Conservation (phyloP, 2,329 filamentous ascomycete species). For the Teratosphaeria zuluensis region DNA sequence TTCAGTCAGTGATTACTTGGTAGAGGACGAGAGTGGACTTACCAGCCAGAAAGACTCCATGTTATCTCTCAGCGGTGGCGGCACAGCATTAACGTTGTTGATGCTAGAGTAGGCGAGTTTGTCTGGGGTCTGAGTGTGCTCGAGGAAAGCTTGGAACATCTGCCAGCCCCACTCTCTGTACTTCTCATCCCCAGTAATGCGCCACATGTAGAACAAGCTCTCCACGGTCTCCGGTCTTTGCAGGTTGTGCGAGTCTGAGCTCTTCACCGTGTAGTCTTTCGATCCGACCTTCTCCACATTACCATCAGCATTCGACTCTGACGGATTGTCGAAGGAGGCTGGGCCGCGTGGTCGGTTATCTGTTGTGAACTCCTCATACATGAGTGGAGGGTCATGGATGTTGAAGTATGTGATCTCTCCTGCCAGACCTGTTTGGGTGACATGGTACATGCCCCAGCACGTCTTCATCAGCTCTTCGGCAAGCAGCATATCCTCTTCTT, state of each 20-base stretch:
- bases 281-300: slow-evolving; percentile 41
- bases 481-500: slow-evolving; percentile 79
- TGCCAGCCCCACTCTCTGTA: slow-evolving; percentile 98
- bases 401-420: slow-evolving; percentile 91
- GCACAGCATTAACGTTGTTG: slow-evolving; percentile 61
- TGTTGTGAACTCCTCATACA: slow-evolving; percentile 45
- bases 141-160: slow-evolving; percentile 89
- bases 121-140: slow-evolving; percentile 70
- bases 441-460: slow-evolving; percentile 96
- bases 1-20: not conserved
- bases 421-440: slow-evolving; percentile 81
- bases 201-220: slow-evolving; percentile 95
- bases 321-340: slow-evolving; percentile 39
- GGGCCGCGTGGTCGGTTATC: slow-evolving; percentile 38
- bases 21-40: slow-evolving; percentile 28
- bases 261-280: slow-evolving; percentile 68
- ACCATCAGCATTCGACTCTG: not conserved
- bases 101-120: slow-evolving; percentile 76
- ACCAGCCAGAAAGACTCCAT: slow-evolving; percentile 99
- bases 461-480: slow-evolving; percentile 89
- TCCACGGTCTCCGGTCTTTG: slow-evolving; percentile 96
- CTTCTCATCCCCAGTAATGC: slow-evolving; percentile 79
- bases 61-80: slow-evolving; percentile 66
- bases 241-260: slow-evolving; percentile 81
- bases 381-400: slow-evolving; percentile 57